A percentile compares a stretch with the other conserved stretches of the same genome.
phyloP scores from a whole-genome alignment of 2,329 filamentous ascomycete genomes.

The Fusarium anguioides region DNA sequence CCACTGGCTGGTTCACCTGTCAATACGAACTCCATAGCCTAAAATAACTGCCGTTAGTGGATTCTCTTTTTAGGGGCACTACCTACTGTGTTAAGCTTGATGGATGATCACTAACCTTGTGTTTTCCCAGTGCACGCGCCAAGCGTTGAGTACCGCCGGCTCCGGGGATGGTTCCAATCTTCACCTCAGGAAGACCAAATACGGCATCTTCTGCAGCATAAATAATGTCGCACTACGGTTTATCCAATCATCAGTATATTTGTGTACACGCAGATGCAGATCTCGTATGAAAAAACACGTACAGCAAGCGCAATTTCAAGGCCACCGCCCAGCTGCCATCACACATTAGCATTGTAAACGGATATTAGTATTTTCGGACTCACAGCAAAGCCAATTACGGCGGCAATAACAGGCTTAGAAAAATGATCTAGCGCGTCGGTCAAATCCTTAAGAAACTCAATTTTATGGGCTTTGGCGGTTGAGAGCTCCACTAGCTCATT shows the following conservation, averaged over 20 bases:
- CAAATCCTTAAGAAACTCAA: conserved; percentile 29
- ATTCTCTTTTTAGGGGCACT: not conserved
- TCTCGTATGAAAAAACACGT: conserved; percentile 2
- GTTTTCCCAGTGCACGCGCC: conserved; percentile 48
- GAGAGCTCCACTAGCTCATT: conserved; percentile 34
- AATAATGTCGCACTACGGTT: conserved; percentile 52
- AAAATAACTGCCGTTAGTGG: not conserved
- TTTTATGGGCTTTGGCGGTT: conserved; percentile 18
- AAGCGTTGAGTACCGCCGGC: conserved; percentile 50
- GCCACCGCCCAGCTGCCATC: conserved; percentile 23
- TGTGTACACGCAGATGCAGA: no score
- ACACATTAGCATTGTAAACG: not conserved
- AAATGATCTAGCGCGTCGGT: conserved; percentile 28
- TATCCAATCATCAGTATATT: not conserved
- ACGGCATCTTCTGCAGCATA: conserved; percentile 47
- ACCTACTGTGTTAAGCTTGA: not conserved
- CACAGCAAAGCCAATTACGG: conserved; percentile 33
- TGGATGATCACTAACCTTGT: conserved; percentile 40
- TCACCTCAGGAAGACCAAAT: conserved; percentile 52
- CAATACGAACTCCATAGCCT: conserved; percentile 36
- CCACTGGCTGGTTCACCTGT: conserved; percentile 33
- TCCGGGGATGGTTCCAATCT: conserved; percentile 50
- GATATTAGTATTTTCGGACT: not conserved
- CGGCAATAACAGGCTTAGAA: conserved; percentile 30
- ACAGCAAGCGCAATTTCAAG: conserved; percentile 38